Percentiles rank a stretch among this genome's conserved stretches.
phyloP scores from a whole-genome alignment of 2,329 filamentous ascomycete genomes.

The Aspergillus proliferans region DNA sequence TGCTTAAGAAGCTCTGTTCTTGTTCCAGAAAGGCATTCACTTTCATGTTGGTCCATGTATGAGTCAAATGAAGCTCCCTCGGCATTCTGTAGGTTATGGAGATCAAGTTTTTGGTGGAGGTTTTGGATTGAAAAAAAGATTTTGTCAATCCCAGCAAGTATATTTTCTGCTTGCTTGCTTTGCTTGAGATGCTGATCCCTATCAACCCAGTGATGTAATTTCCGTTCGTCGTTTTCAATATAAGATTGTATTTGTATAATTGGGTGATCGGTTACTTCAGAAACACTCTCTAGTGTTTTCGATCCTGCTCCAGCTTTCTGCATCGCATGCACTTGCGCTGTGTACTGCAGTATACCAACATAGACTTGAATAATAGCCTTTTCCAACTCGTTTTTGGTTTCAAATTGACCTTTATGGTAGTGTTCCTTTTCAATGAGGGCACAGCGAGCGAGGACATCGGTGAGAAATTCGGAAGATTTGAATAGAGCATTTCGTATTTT shows the following conservation, averaged over 20 bases:
- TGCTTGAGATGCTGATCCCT: constrained; percentile 7
- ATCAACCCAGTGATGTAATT: constrained; percentile 5
- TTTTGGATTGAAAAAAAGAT: neutral
- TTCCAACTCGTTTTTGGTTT: neutral
- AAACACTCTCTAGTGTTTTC: constrained; percentile 7
- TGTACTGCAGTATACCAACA: constrained; percentile 7
- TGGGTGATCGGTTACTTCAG: constrained; percentile 5
- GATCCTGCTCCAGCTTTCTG: constrained; percentile 2
- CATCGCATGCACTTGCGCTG: constrained; percentile 1
- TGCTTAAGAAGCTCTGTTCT: constrained; percentile 2
- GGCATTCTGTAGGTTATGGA: neutral
- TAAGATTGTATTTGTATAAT: constrained; percentile 7
- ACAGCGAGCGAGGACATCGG: constrained; percentile 7
- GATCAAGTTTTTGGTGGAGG: neutral
- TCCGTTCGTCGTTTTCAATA: constrained; percentile 7
- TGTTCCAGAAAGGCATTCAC: constrained; percentile 15
- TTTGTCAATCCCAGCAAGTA: constrained; percentile 3
- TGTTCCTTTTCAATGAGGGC: constrained; percentile 10
- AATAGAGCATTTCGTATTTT: constrained; percentile 9
- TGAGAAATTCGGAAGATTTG: constrained; percentile 10
- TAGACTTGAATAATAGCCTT: constrained; percentile 8
- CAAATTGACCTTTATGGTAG: neutral
- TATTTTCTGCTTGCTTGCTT: constrained; percentile 1
- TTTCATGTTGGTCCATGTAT: neutral
- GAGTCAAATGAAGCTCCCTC: constrained; percentile 14